These are phyloP conservation scores for Xylaria intraflava DNA, from an alignment of 495 filamentous ascomycete species.

Conservation along the genomic window DNA sequence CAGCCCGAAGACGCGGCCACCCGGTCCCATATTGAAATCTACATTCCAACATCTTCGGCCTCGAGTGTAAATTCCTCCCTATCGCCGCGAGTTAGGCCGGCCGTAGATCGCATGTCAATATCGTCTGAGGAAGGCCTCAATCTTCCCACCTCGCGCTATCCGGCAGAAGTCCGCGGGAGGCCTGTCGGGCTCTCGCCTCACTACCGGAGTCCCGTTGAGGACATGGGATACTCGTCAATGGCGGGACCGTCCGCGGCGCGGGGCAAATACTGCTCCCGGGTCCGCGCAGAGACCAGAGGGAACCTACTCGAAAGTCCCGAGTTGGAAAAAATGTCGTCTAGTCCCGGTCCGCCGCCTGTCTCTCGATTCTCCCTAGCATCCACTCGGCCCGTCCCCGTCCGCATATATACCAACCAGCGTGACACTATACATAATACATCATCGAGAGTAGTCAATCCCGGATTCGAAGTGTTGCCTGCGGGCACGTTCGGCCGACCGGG, in stretches of 20 bases:
- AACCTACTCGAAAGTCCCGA: slow-evolving; percentile 16
- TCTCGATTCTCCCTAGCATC: slow-evolving; percentile 20
- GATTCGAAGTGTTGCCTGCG: slow-evolving; percentile 55
- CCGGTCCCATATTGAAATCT: slow-evolving; percentile 19
- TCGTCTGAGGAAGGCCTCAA: slow-evolving; percentile 23
- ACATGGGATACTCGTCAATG: not conserved
- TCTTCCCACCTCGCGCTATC: slow-evolving; percentile 14
- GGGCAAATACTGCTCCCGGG: slow-evolving; percentile 12
- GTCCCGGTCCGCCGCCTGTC: slow-evolving; percentile 1
- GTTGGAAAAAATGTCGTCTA: not conserved
- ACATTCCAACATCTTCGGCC: slow-evolving; percentile 22
- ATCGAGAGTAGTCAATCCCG: slow-evolving; percentile 52
- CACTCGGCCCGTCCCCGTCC: slow-evolving; percentile 20
- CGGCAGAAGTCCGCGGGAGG: slow-evolving; percentile 14
- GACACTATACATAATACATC: slow-evolving; percentile 31
- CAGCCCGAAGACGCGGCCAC: slow-evolving; percentile 6
- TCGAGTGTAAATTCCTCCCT: slow-evolving; percentile 12
- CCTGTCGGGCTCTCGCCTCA: slow-evolving; percentile 10
- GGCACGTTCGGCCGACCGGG: slow-evolving; percentile 40
- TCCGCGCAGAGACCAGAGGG: slow-evolving; percentile 15
- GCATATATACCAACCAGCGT: slow-evolving; percentile 37
- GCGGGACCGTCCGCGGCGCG: not conserved
- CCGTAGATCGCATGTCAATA: slow-evolving; percentile 20
- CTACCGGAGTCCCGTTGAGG: slow-evolving; percentile 9
- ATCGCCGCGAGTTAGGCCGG: slow-evolving; percentile 20